phyloP scores from a whole-genome alignment of 1,284 basidiomycete species.

The Chiua sp. region DNA sequence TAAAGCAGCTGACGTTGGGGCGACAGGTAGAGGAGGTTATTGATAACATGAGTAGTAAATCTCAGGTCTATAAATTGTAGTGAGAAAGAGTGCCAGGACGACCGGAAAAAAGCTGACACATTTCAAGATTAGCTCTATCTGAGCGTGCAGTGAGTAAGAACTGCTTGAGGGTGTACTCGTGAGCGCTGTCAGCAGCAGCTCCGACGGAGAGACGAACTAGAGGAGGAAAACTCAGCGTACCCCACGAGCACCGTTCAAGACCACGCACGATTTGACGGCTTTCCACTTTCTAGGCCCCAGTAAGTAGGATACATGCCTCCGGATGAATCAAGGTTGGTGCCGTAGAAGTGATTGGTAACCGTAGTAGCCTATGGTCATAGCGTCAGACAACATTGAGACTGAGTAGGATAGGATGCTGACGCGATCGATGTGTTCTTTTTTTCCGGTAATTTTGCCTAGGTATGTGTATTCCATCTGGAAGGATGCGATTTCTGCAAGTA shows the following conservation, averaged over 20 bases:
- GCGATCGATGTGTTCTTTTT: conserved; percentile 49
- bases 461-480: conserved; percentile 65
- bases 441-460: conserved; percentile 59
- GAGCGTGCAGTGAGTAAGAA: conserved; percentile 66
- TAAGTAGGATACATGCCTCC: conserved; percentile 61
- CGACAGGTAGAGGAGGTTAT: conserved; percentile 68
- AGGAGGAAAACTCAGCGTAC: conserved; percentile 8
- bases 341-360: conserved; percentile 54
- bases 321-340: conserved; percentile 46
- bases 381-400: not conserved
- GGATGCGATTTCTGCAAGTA: conserved; percentile 61
- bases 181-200: conserved; percentile 68
- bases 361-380: conserved; percentile 47
- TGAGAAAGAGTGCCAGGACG: conserved; percentile 8
- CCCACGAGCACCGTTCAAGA: conserved; percentile 3
- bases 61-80: conserved; percentile 56
- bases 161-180: conserved; percentile 80
- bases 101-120: conserved; percentile 54
- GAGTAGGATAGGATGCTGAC: conserved; percentile 37
- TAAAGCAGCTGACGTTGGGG: conserved; percentile 71
- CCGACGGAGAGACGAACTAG: conserved; percentile 63
- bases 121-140: conserved; percentile 61
- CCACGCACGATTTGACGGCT: conserved; percentile 46
- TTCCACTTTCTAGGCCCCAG: conserved; percentile 53
- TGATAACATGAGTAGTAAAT: conserved; percentile 63